Evolutionary conservation across 257 asterid genomes (phyloP), one percentile per base, ranked within the genome.

Genomic region (Leptodermis oblonga): DNA sequence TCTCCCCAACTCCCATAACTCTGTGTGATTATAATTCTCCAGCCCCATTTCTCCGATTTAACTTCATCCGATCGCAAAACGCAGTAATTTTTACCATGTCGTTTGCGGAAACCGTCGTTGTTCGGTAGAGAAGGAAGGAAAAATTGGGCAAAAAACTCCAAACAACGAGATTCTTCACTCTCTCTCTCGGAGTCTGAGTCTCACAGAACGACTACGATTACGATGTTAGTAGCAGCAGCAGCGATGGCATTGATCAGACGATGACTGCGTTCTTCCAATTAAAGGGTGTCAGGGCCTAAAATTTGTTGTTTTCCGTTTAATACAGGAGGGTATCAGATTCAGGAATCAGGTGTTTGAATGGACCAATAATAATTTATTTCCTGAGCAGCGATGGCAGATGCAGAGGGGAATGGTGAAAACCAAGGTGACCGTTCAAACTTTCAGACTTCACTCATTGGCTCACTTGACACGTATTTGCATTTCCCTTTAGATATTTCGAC

Each of bases 371-470:
- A n/a, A n/a, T n/a, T n/a, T n/a, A n/a, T n/a, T n/a, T n/a, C n/a
- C n/a, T n/a, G n/a, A n/a, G n/a, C n/a, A n/a, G n/a, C n/a, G n/a
- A n/a, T n/a, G n/a, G n/a, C n/a, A n/a, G n/a, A n/a, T n/a, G n/a
- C n/a, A n/a, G n/a, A n/a, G n/a, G 54, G 22, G 20, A 4, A 51
- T 14, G 22, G 78, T 20, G 46, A 67, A 74, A 74, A 67, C 28
- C 56, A 66, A 73, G 73, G 73, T 59, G 34, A 39, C 61, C 69
- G 69, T 58, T 73, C 69, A 55, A 67, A 59, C 73, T 45, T 48
- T 59, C 69, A 4, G 36, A n/a, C n/a, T n/a, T n/a, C n/a, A n/a
- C n/a, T n/a, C 30, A 52, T 52, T 52, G 56, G 56, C 56, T 30
- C 25, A 30, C 59, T 28, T 56, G 37, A 13, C 62, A 26, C 62